A percentile compares a stretch with the other conserved stretches of the same genome.
phyloP scores from a whole-genome alignment of 805 yeast species.

The Metschnikowia henanensis region DNA sequence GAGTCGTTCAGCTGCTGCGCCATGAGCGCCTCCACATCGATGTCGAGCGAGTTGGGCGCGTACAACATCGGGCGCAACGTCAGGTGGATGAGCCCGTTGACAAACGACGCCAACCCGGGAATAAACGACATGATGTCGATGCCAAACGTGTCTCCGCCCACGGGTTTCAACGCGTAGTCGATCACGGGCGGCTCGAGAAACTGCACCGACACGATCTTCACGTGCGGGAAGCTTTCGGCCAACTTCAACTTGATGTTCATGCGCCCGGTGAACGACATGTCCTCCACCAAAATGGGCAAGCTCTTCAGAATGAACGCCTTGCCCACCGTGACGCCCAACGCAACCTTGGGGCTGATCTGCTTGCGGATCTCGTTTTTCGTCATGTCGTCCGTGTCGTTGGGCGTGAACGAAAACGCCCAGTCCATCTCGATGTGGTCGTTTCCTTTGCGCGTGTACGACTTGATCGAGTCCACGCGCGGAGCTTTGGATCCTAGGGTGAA shows the following conservation, averaged over 20 bases:
- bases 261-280: conserved; percentile 72
- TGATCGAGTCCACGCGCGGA: conserved; percentile 86
- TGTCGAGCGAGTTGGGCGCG: conserved; percentile 88
- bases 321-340: too few relatives aligned
- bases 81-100: conserved; percentile 81
- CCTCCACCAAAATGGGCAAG: conserved; percentile 79
- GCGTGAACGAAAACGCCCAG: conserved; percentile 91
- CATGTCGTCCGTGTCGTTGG: conserved; percentile 84
- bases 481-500: conserved; percentile 96
- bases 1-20: conserved; percentile 77
- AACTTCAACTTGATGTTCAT: conserved; percentile 83
- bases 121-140: conserved; percentile 82
- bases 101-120: conserved; percentile 86
- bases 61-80: conserved; percentile 87
- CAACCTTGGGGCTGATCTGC: conserved; percentile 71
- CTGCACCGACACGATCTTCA: conserved; percentile 86
- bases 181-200: conserved; percentile 84
- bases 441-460: conserved; percentile 86
- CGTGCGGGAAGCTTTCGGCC: conserved; percentile 90
- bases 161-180: conserved; percentile 71
- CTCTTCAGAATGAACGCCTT: too few relatives aligned
- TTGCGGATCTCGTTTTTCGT: conserved; percentile 83
- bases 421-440: conserved; percentile 97
- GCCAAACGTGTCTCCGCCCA: conserved; percentile 84
- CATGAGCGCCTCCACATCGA: conserved; percentile 86